Conservation (phyloP, 495 filamentous ascomycete genomes). For the Penicillium tannophilum region DNA sequence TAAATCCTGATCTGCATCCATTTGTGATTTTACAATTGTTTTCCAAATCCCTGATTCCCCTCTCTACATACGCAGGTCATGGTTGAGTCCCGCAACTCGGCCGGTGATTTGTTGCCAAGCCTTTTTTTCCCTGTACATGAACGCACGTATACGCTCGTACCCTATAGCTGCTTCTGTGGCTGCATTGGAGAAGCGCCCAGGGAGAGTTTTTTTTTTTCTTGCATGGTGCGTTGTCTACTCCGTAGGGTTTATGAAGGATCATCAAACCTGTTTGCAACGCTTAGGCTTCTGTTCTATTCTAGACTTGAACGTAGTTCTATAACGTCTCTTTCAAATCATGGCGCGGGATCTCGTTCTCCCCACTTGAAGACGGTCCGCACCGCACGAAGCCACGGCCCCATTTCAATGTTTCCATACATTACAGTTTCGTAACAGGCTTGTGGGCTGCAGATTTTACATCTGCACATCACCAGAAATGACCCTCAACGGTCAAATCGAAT, state of each 20-base stretch:
- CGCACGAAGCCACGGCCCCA: background rate
- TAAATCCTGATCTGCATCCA: conserved; percentile 15
- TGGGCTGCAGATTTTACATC: background rate
- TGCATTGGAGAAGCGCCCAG: conserved; percentile 3
- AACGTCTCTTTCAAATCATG: no score
- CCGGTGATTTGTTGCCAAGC: background rate
- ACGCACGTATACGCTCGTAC: background rate
- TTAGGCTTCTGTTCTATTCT: no score
- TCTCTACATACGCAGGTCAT: background rate
- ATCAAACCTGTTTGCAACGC: background rate
- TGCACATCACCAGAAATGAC: background rate
- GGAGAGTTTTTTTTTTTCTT: background rate
- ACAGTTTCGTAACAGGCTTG: background rate
- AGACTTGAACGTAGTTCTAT: no score
- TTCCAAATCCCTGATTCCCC: conserved; percentile 4
- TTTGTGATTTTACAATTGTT: background rate
- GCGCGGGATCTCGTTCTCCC: background rate
- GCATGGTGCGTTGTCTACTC: background rate
- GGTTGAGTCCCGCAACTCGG: background rate
- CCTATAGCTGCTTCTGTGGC: conserved; percentile 1
- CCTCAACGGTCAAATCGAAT: background rate
- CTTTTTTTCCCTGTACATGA: background rate
- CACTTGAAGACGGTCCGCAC: background rate
- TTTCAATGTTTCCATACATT: background rate
- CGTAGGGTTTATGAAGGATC: background rate